Evolutionary conservation across 2,329 filamentous ascomycete genomes (phyloP).

Genomic region (Hymenoscyphus albidus): DNA sequence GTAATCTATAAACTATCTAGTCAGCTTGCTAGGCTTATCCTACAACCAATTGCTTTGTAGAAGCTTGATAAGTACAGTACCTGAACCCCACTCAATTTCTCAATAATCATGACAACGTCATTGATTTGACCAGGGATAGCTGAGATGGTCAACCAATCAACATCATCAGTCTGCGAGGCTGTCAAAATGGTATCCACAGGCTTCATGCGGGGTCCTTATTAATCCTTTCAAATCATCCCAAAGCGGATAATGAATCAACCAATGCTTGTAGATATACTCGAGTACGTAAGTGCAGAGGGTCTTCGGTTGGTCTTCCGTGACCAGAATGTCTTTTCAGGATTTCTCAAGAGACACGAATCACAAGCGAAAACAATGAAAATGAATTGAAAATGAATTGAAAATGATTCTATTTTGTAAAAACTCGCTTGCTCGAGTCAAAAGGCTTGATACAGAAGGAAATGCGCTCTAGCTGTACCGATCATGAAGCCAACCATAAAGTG

Average conservation of each 20-base stretch:
- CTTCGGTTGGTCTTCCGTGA: too few relatives aligned
- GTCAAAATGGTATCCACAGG: background rate
- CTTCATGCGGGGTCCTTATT: background rate
- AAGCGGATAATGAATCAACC: background rate
- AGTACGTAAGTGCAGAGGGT: too few relatives aligned
- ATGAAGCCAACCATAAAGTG: background rate
- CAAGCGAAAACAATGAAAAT: too few relatives aligned
- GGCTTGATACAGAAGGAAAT: background rate
- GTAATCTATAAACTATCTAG: background rate
- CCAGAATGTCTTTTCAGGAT: too few relatives aligned
- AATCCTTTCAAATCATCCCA: background rate
- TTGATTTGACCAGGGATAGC: background rate
- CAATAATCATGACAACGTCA: constrained; percentile 1
- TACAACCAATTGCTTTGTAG: background rate
- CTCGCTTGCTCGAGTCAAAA: background rate
- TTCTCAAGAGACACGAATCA: too few relatives aligned
- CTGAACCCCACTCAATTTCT: background rate
- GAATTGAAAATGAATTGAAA: too few relatives aligned
- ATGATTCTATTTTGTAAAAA: background rate
- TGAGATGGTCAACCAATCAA: background rate
- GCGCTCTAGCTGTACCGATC: background rate
- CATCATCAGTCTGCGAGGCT: background rate
- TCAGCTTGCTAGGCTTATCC: background rate
- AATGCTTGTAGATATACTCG: background rate
- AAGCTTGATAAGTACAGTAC: background rate